Evolutionary conservation across 768 basidiomycete species (phyloP).

Genomic region (Ramaria sp.): DNA sequence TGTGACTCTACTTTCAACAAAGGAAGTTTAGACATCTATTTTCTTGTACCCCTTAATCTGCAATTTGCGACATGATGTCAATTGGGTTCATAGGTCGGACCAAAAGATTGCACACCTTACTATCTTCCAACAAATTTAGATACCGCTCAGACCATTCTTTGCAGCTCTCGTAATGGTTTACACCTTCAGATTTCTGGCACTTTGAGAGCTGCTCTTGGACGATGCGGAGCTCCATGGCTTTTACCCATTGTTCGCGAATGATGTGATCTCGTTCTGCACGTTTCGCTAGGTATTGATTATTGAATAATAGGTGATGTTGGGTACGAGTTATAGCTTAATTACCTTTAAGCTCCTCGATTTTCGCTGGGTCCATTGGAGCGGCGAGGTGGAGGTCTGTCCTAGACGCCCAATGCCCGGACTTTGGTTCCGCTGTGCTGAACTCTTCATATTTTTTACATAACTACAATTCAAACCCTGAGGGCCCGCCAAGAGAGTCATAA

Average conservation of each 20-base stretch:
- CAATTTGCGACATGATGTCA: conserved; percentile 6
- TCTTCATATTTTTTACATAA: no score
- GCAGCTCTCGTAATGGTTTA: conserved; percentile 87
- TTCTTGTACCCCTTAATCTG: conserved; percentile 83
- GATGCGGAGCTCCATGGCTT: conserved; percentile 84
- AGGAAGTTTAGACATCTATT: conserved; percentile 39
- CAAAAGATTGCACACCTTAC: conserved; percentile 47
- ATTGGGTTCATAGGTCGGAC: neutral
- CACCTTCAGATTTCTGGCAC: conserved; percentile 84
- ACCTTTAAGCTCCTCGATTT: neutral
- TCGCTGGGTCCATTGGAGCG: neutral
- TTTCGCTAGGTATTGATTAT: conserved; percentile 9
- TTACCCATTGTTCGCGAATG: conserved; percentile 89
- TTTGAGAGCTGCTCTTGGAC: conserved; percentile 82
- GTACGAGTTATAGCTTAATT: neutral
- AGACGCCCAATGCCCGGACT: no score
- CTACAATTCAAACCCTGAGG: no score
- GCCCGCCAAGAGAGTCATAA: no score
- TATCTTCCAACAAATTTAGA: conserved; percentile 62
- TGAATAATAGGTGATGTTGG: neutral
- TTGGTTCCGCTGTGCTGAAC: no score
- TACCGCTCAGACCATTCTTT: conserved; percentile 80
- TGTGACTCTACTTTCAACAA: neutral
- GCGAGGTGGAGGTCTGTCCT: no score
- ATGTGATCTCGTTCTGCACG: conserved; percentile 44